These are phyloP conservation scores for Fusarium musae DNA, from an alignment of 2,329 filamentous ascomycete genomes.

Conservation along the genomic window DNA sequence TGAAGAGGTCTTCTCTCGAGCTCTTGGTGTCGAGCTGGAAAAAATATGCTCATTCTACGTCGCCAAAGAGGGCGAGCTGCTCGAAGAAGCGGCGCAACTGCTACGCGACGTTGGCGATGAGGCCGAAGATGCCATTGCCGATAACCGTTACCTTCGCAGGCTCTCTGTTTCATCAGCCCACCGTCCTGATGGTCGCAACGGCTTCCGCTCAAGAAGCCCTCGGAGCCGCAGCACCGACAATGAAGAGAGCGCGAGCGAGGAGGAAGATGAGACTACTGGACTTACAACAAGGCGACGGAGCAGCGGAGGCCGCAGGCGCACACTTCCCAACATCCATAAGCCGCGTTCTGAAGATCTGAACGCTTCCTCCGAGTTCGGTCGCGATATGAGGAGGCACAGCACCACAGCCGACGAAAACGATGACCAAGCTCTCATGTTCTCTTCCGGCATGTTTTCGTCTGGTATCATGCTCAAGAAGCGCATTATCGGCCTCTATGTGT, in stretches of 20 bases:
- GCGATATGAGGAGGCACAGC: conserved; percentile 68
- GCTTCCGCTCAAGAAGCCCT: conserved; percentile 49
- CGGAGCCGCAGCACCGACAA: conserved; percentile 63
- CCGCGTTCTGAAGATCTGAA: conserved; percentile 64
- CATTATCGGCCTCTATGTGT: conserved; percentile 87
- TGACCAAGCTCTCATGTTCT: conserved; percentile 75
- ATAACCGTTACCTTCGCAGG: conserved; percentile 50
- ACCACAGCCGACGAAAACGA: conserved; percentile 80
- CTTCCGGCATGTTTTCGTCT: conserved; percentile 70
- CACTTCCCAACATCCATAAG: conserved; percentile 50
- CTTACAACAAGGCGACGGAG: conserved; percentile 60
- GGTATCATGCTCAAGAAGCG: conserved; percentile 93
- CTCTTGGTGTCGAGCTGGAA: conserved; percentile 89
- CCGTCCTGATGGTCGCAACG: conserved; percentile 19
- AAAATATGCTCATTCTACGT: conserved; percentile 94
- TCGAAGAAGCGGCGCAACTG: conserved; percentile 82
- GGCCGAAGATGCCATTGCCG: conserved; percentile 65
- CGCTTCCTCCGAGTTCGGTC: conserved; percentile 68
- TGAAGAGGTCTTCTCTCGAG: conserved; percentile 82
- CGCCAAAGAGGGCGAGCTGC: conserved; percentile 88
- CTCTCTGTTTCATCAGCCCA: conserved; percentile 44
- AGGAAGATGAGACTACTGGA: conserved; percentile 69
- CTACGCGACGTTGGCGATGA: conserved; percentile 77
- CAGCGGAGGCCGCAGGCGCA: conserved; percentile 54
- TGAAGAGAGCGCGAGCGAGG: conserved; percentile 73